Evolutionary conservation across 2,329 filamentous ascomycete species (phyloP), one percentile per base, ranked within the genome.

Genomic region (Paracamarosporium sp.): DNA sequence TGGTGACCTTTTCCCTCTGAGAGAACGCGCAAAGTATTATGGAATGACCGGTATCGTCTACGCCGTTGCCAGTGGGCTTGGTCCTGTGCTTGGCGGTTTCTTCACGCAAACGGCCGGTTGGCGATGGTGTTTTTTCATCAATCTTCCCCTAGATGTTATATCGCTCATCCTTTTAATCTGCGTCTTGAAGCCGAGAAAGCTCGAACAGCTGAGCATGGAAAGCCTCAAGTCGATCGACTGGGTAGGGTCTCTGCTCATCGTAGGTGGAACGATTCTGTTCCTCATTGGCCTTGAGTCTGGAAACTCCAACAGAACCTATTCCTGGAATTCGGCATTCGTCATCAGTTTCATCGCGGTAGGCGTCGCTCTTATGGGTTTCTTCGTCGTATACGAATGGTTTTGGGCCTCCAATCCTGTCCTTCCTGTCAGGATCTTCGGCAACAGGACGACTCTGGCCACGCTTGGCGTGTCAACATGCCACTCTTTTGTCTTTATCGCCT

Each of bases 311-410:
- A n/a, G n/a, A n/a, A 82, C 81, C 22, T 86, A 85, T 61, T 88
- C 92, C 1, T 96, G 91, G 92, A 75, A 78, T 51, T 92, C 89
- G 0, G 81, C 89, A 1, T 87, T 84, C 1, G 89, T 92, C 31
- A 82, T 94, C 67, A 92, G 89, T 67, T 81, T 95, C 25, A 81
- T 94, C 59, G 77, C 93, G 41, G 91, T 92, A 65, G 91, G 91
- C 22, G 64, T 86, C 36, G 54, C 89, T 27, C 80, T 82, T 9
- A 79, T 88, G 53, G 82, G 55, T 9, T 61, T 92, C 44, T 95
- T 95, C 73, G 73, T 88, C 58, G 47, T 90, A 28, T 86, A 88
- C 67, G 91, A 96, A 77, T 86, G 84, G 79, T 88, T 86, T 67
- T 66, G 90, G 20, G 90, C 92, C 44, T 84, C 81, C 59, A 91